Percentiles rank a stretch among this genome's conserved stretches.
These are phyloP conservation scores for Neocucurbitaria cava DNA, from an alignment of 2,329 filamentous ascomycete genomes.

Conservation along the genomic window DNA sequence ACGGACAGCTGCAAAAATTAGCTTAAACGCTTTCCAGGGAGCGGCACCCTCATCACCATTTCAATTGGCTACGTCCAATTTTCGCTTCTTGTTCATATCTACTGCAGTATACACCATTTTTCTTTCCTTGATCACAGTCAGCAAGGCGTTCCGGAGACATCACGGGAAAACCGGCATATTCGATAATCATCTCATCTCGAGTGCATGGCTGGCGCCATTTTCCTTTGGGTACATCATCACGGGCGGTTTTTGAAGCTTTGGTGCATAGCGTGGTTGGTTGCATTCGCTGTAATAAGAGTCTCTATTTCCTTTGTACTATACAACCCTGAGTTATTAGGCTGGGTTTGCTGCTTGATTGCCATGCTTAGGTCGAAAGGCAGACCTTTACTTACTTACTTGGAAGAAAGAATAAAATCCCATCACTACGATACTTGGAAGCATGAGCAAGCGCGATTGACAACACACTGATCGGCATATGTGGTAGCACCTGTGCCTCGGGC, in stretches of 20 bases:
- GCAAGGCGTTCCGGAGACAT: conserved; percentile 35
- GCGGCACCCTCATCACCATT: conserved; percentile 9
- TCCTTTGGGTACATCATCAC: conserved; percentile 17
- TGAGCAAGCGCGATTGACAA: neutral
- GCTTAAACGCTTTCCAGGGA: conserved; percentile 1
- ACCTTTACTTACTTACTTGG: neutral
- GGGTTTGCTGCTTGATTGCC: neutral
- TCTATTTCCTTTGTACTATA: conserved; percentile 12
- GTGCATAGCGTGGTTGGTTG: conserved; percentile 29
- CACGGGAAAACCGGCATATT: conserved; percentile 18
- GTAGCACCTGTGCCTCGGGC: neutral
- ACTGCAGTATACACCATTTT: conserved; percentile 17
- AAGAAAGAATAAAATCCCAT: neutral
- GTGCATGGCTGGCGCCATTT: conserved; percentile 18
- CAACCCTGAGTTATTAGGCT: neutral
- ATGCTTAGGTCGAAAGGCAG: neutral
- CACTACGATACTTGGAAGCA: neutral
- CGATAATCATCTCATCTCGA: conserved; percentile 17
- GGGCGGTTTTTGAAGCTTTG: conserved; percentile 14
- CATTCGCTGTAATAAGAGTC: conserved; percentile 23
- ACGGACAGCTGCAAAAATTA: neutral
- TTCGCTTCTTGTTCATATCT: conserved; percentile 16
- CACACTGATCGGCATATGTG: neutral
- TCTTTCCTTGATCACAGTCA: conserved; percentile 25
- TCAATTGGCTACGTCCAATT: neutral